Conservation (phyloP, 2,329 filamentous ascomycete species). For the Sarocladium brachiariae region DNA sequence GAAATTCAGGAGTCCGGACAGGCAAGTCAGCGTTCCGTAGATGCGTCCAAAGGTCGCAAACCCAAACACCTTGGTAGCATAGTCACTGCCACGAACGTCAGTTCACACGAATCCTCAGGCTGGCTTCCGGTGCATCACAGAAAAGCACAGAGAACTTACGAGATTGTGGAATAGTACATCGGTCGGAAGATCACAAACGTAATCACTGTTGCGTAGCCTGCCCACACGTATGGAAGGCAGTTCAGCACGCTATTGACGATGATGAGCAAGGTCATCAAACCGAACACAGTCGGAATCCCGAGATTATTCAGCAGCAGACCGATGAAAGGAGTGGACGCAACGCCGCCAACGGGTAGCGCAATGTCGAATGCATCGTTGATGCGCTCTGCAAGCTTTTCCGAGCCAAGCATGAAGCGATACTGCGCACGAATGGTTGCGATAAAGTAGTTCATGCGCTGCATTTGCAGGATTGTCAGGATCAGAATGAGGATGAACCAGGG, state of each 20-base stretch:
- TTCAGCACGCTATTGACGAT: constrained; percentile 55
- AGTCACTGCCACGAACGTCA: constrained; percentile 41
- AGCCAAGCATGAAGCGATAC: constrained; percentile 60
- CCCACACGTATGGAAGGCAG: constrained; percentile 53
- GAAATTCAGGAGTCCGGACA: constrained; percentile 67
- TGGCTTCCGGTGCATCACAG: too few relatives aligned
- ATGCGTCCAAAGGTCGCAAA: constrained; percentile 76
- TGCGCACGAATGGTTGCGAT: constrained; percentile 64
- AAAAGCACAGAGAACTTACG: constrained; percentile 35
- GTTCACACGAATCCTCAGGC: background rate
- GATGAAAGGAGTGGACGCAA: constrained; percentile 65
- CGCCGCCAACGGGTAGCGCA: constrained; percentile 59
- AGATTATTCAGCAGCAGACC: constrained; percentile 61
- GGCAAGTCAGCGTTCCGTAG: constrained; percentile 68
- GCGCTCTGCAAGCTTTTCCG: constrained; percentile 28
- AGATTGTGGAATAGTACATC: constrained; percentile 71
- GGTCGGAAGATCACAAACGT: constrained; percentile 68
- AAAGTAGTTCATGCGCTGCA: constrained; percentile 63
- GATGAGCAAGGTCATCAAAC: constrained; percentile 51
- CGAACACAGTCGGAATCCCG: constrained; percentile 53
- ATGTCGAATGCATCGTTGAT: constrained; percentile 38
- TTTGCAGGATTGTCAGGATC: constrained; percentile 52
- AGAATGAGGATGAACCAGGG: constrained; percentile 69
- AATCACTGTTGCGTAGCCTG: constrained; percentile 59
- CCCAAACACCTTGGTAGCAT: constrained; percentile 73